Percentiles rank a stretch among this genome's conserved stretches.
Evolutionary conservation across 345 rosid species (phyloP).

Genomic region (Melastoma malabathricum): DNA sequence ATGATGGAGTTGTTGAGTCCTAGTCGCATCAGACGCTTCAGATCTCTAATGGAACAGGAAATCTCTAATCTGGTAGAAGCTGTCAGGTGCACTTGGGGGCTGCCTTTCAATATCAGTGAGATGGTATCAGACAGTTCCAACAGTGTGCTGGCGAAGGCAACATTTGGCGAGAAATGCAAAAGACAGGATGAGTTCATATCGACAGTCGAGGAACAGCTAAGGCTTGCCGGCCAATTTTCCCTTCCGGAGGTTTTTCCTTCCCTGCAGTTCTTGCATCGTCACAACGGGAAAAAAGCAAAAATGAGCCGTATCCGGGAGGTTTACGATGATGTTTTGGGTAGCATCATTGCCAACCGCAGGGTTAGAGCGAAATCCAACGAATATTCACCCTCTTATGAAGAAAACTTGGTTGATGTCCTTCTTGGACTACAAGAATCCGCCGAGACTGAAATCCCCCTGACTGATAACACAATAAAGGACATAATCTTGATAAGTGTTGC

Average conservation of each 20-base stretch:
- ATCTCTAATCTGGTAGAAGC: background rate
- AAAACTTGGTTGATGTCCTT: conserved; percentile 3
- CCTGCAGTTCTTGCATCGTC: background rate
- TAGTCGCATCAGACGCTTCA: conserved; percentile 1
- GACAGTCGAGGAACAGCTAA: background rate
- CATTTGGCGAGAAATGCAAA: conserved; percentile 5
- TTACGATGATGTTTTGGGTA: background rate
- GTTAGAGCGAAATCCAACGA: background rate
- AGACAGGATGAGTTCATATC: background rate
- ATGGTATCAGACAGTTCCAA: background rate
- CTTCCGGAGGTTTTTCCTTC: background rate
- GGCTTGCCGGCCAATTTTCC: background rate
- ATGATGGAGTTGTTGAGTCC: background rate
- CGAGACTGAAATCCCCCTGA: conserved; percentile 4
- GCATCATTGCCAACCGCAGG: conserved; percentile 1
- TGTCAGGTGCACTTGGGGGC: background rate
- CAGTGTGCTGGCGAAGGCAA: background rate
- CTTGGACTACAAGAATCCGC: background rate
- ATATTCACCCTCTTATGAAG: background rate
- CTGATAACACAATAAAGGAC: background rate
- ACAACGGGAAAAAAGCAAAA: background rate
- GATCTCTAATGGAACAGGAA: conserved; percentile 1
- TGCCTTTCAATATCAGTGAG: background rate
- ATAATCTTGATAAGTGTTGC: conserved; percentile 4
- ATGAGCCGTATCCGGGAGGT: background rate